Evolutionary conservation across 352 stramenopile species (phyloP), one percentile per base, ranked within the genome.

Genomic region (Halophytophthora polymorphica): DNA sequence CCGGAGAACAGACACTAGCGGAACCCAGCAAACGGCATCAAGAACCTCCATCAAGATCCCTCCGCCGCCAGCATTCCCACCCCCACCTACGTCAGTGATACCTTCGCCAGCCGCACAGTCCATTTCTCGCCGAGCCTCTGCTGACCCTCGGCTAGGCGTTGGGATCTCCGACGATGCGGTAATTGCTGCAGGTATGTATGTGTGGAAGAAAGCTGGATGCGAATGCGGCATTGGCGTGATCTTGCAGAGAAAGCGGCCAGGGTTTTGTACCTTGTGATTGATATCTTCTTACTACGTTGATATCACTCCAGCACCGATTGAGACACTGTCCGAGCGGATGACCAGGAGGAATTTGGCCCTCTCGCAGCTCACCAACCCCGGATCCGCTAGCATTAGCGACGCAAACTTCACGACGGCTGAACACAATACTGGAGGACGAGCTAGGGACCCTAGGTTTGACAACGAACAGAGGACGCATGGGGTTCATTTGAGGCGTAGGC

Each of bases 331-430:
- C 0, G 72, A 82, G 7, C 66, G 74, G 57, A 46, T 88, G 22
- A 65, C 72, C 28, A 61, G 78, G 10, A 59, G 78, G 34, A 86
- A 76, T 40, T 17, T 83, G 33, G 78, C 71, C n/a, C 58, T 89
- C 7, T 86, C 73, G 14, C 72, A 88, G 21, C 71, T 86, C 2
- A 86, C 62, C 5, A 80, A 73, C 28, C 49, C 57, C 22, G 45
- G 19, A n/a, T 4, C 34, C 41, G 46, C 19, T 38, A 31, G 22
- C 10, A 0, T 23, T 19, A 23, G 23, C 21, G 37, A 21, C 25
- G 36, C 14, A 47, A 46, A 7, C 14, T 36, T 34, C 6, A 18
- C 48, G 8, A 31, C 36, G 0, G 33, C 44, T 10, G 21, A 58
- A 23, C 41, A 29, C 33, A 56, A 42, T 50, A 53, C 8, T 35